Conservation (phyloP, 1,284 basidiomycete genomes). For the Cystobasidium slooffiae region DNA sequence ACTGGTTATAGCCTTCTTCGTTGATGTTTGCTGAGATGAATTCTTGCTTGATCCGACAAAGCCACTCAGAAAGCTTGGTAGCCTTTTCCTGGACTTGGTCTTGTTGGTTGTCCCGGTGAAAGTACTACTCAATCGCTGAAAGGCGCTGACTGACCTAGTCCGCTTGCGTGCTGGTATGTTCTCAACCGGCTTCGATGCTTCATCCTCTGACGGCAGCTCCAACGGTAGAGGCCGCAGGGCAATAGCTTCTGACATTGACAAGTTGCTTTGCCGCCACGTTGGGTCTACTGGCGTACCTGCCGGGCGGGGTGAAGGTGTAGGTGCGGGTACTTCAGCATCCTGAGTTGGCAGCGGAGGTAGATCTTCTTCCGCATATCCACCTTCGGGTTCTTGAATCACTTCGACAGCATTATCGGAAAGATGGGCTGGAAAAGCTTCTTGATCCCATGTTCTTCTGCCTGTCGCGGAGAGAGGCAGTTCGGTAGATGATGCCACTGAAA, state of each 20-base stretch:
- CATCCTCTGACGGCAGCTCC: not conserved
- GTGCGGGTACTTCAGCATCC: no score
- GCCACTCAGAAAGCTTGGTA: constrained; percentile 30
- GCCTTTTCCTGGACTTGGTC: constrained; percentile 13
- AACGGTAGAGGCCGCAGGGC: constrained; percentile 7
- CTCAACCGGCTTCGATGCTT: not conserved
- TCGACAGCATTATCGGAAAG: constrained; percentile 2
- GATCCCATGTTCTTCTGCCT: not conserved
- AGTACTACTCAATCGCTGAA: constrained; percentile 14
- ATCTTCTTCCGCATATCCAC: not conserved
- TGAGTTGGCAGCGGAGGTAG: not conserved
- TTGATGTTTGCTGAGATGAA: not conserved
- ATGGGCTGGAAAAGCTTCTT: not conserved
- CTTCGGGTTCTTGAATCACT: constrained; percentile 1
- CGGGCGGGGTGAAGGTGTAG: no score
- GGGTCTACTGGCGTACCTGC: not conserved
- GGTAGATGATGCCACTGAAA: not conserved
- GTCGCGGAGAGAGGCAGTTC: not conserved
- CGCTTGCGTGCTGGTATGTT: constrained; percentile 13
- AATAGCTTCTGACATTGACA: constrained; percentile 16
- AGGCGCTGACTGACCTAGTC: constrained; percentile 12
- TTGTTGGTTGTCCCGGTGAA: constrained; percentile 12
- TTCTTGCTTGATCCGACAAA: not conserved
- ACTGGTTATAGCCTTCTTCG: not conserved
- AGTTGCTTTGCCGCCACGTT: not conserved